These are phyloP conservation scores for Halophytophthora polymorphica DNA, from an alignment of 352 stramenopile species.

Conservation along the genomic window DNA sequence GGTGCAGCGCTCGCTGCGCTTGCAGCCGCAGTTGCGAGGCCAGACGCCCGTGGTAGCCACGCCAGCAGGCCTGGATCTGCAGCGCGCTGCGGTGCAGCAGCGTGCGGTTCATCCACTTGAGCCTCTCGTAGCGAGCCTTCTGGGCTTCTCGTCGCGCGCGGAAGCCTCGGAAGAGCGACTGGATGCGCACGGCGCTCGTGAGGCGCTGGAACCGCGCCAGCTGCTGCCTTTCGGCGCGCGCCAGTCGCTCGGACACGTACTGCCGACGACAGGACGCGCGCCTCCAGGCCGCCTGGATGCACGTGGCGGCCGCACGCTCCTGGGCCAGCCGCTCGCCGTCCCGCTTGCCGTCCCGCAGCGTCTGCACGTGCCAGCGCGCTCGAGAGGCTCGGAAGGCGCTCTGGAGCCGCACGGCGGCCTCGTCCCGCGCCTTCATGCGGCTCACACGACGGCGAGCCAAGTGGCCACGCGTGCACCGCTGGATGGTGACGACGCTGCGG, in stretches of 20 bases:
- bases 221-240: conserved; percentile 26
- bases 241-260: conserved; percentile 31
- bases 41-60: conserved; percentile 66
- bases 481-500: conserved; percentile 38
- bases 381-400: conserved; percentile 37
- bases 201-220: conserved; percentile 39
- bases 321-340: conserved; percentile 15
- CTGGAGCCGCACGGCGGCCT: conserved; percentile 58
- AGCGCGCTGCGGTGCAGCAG: conserved; percentile 61
- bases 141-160: conserved; percentile 43
- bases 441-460: conserved; percentile 34
- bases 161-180: conserved; percentile 64
- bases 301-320: conserved; percentile 34
- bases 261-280: conserved; percentile 21
- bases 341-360: conserved; percentile 38
- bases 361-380: conserved; percentile 34
- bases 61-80: conserved; percentile 74
- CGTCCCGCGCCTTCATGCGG: conserved; percentile 23
- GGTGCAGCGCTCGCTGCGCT: conserved; percentile 42
- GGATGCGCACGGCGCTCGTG: conserved; percentile 52
- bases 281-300: conserved; percentile 56
- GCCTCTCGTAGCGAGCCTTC: conserved; percentile 52
- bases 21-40: conserved; percentile 54
- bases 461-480: conserved; percentile 46
- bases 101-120: conserved; percentile 66